These are phyloP conservation scores for Pichia sp. DNA, from an alignment of 1,139 yeast species.

Conservation along the genomic window DNA sequence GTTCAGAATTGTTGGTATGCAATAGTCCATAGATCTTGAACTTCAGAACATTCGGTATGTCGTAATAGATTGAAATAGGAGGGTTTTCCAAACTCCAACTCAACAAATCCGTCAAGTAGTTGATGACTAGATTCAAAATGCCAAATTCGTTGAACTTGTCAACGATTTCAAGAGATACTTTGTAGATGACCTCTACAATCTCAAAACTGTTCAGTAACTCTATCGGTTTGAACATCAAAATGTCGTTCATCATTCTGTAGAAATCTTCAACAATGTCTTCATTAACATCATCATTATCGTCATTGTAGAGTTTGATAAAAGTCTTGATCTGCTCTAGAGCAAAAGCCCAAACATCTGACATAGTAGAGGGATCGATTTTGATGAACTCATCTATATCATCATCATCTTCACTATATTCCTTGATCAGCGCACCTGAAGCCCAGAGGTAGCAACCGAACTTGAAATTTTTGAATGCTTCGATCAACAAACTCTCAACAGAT, in stretches of 20 bases:
- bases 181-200: conserved; percentile 54
- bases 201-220: conserved; percentile 52
- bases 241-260: conserved; percentile 77
- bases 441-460: conserved; percentile 82
- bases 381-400: conserved; percentile 14
- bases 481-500: conserved; percentile 59
- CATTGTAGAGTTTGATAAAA: conserved; percentile 38
- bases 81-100: conserved; percentile 83
- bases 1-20: conserved; percentile 48
- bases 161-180: conserved; percentile 57
- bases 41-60: conserved; percentile 52
- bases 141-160: conserved; percentile 60
- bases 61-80: conserved; percentile 66
- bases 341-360: conserved; percentile 45
- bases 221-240: conserved; percentile 73
- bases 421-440: conserved; percentile 81
- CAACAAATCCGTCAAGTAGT: conserved; percentile 71
- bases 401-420: conserved; percentile 48
- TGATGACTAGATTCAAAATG: conserved; percentile 66
- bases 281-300: conserved; percentile 7
- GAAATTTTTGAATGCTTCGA: conserved; percentile 62
- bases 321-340: conserved; percentile 44
- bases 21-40: conserved; percentile 43
- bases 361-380: conserved; percentile 32
- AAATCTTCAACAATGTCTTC: conserved; percentile 80